A percentile compares a stretch with the other conserved stretches of the same genome.
Evolutionary conservation across 495 filamentous ascomycete genomes (phyloP).

Genomic region (Podospora fimiseda): DNA sequence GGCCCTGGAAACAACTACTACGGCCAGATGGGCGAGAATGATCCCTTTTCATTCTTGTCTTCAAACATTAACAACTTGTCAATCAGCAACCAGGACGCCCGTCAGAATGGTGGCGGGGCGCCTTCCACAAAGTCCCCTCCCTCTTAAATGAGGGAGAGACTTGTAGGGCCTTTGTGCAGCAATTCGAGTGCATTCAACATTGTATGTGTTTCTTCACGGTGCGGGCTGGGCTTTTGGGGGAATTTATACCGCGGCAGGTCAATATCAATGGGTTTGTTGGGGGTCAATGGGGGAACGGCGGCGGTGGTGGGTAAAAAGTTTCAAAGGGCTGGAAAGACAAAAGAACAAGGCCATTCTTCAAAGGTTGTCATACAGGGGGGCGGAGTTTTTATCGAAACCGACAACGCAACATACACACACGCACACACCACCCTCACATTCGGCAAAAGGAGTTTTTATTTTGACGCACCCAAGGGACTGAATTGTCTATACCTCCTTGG

Average conservation of each 20-base stretch:
- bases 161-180: conserved; percentile 33
- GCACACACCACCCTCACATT: conserved; percentile 28
- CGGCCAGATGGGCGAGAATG: conserved; percentile 54
- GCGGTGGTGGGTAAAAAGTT: conserved; percentile 24
- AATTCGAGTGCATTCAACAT: conserved; percentile 15
- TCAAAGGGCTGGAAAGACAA: conserved; percentile 42
- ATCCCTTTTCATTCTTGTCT: conserved; percentile 88
- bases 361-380: conserved; percentile 20
- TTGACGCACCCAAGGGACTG: conserved; percentile 1
- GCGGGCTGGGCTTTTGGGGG: conserved; percentile 29
- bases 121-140: conserved; percentile 59
- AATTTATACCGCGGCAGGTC: conserved; percentile 14
- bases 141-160: conserved; percentile 35
- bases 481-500: conserved; percentile 9
- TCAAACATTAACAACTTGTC: conserved; percentile 72
- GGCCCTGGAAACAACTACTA: conserved; percentile 59
- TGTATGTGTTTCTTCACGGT: conserved; percentile 27
- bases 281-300: conserved; percentile 12
- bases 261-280: conserved; percentile 17
- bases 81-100: conserved; percentile 74
- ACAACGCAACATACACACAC: conserved; percentile 25
- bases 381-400: conserved; percentile 35
- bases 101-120: conserved; percentile 66
- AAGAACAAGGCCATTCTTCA: conserved; percentile 32
- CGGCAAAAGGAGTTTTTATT: conserved; percentile 12